These are phyloP conservation scores for Zygosaccharomyces rouxii DNA, from an alignment of 805 yeast species.

Conservation along the genomic window DNA sequence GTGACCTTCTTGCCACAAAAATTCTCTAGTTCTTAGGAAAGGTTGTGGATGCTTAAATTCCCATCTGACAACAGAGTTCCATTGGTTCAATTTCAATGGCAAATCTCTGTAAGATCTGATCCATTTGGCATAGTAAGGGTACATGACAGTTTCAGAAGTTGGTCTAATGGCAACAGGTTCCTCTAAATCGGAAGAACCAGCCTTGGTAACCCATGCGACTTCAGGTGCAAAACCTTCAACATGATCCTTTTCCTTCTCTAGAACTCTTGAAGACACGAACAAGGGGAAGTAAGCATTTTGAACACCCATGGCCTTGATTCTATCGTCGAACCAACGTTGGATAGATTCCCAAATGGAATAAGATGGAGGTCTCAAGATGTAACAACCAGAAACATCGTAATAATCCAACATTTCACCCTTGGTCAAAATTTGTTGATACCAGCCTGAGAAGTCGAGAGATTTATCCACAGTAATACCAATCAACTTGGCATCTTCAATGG, in stretches of 20 bases:
- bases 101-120: constrained; percentile 96
- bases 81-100: constrained; percentile 93
- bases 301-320: constrained; percentile 85
- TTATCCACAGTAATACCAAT: constrained; percentile 96
- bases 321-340: constrained; percentile 76
- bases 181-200: constrained; percentile 90
- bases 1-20: constrained; percentile 99
- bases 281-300: constrained; percentile 96
- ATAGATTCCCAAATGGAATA: constrained; percentile 92
- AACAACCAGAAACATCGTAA: constrained; percentile 98
- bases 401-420: constrained; percentile 98
- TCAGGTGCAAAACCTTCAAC: constrained; percentile 99
- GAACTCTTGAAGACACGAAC: constrained; percentile 89
- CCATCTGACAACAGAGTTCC: constrained; percentile 99
- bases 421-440: constrained; percentile 95
- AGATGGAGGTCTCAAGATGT: constrained; percentile 93
- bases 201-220: constrained; percentile 99
- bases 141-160: constrained; percentile 99
- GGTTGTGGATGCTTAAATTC: constrained; percentile 99
- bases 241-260: constrained; percentile 97
- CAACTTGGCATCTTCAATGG: constrained; percentile 77
- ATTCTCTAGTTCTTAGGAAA: constrained; percentile 96
- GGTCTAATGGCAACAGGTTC: constrained; percentile 99
- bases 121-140: constrained; percentile 99
- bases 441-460: constrained; percentile 84